Percentiles rank a stretch among this genome's conserved stretches.
Evolutionary conservation across 345 rosid species (phyloP).

Genomic region (Eucalyptus pauciflora): DNA sequence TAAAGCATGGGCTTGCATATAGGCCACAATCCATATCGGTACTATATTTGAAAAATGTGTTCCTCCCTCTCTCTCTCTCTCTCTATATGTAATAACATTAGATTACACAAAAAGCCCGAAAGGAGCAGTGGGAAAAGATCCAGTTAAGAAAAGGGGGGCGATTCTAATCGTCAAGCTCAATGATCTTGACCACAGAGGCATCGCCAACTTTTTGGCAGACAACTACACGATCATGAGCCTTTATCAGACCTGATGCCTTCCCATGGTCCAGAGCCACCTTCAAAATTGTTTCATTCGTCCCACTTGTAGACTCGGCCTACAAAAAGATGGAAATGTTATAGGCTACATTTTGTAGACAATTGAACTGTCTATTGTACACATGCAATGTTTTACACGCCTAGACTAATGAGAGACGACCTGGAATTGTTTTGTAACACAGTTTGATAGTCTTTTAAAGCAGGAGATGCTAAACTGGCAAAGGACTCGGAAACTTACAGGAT

Average conservation of each 20-base stretch:
- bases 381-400: background rate
- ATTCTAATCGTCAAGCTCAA: slow-evolving; percentile 47
- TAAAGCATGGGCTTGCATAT: background rate
- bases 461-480: background rate
- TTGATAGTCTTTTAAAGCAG: background rate
- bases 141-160: too few relatives aligned
- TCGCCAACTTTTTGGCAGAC: slow-evolving; percentile 60
- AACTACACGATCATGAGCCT: slow-evolving; percentile 48
- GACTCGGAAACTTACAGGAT: slow-evolving; percentile 19
- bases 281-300: slow-evolving; percentile 34
- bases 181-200: slow-evolving; percentile 48
- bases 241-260: slow-evolving; percentile 37
- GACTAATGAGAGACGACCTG: background rate
- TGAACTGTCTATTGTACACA: background rate
- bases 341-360: background rate
- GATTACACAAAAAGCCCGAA: background rate
- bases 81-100: background rate
- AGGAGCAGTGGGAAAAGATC: background rate
- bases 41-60: background rate
- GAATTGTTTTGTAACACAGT: background rate
- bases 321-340: background rate
- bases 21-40: background rate
- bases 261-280: slow-evolving; percentile 62
- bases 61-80: background rate
- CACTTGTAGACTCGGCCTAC: slow-evolving; percentile 33